Conservation (phyloP, 345 rosid genomes). For the Lumnitzera racemosa region DNA sequence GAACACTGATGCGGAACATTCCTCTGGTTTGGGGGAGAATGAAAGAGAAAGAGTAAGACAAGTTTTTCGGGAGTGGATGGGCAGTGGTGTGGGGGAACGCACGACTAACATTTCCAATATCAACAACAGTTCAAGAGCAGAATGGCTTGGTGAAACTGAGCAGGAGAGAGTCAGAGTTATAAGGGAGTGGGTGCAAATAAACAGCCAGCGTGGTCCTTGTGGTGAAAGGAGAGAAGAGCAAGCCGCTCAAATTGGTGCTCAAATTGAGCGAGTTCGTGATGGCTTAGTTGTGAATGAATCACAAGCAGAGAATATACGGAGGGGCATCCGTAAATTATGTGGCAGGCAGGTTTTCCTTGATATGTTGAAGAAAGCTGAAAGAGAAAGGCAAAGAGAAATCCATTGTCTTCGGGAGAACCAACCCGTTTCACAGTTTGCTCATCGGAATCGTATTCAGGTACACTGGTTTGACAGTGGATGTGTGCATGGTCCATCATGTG, state of each 20-base stretch:
- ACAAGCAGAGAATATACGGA: slow-evolving; percentile 38
- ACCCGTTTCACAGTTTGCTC: slow-evolving; percentile 81
- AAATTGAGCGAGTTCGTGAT: slow-evolving; percentile 64
- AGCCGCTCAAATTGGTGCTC: slow-evolving; percentile 45
- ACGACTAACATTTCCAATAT: slow-evolving; percentile 33
- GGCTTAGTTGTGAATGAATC: slow-evolving; percentile 44
- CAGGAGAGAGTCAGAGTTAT: slow-evolving; percentile 87
- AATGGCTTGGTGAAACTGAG: slow-evolving; percentile 86
- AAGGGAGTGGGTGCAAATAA: slow-evolving; percentile 85
- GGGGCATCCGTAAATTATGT: slow-evolving; percentile 77
- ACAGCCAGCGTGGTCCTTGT: slow-evolving; percentile 53
- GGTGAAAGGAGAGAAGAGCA: slow-evolving; percentile 51
- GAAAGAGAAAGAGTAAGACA: slow-evolving; percentile 91
- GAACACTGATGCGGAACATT: slow-evolving; percentile 24
- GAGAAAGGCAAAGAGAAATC: slow-evolving; percentile 76
- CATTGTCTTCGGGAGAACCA: slow-evolving; percentile 52
- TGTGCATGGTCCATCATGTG: no score
- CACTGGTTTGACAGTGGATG: slow-evolving; percentile 2
- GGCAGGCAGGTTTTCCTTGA: slow-evolving; percentile 86
- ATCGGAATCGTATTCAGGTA: slow-evolving; percentile 94
- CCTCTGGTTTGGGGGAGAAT: slow-evolving; percentile 59
- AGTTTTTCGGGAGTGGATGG: slow-evolving; percentile 83
- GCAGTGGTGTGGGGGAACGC: slow-evolving; percentile 45
- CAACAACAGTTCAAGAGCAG: slow-evolving; percentile 44
- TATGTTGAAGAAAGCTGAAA: slow-evolving; percentile 75